Conservation (phyloP, 306 rosid genomes). For the Glycine latifolia region DNA sequence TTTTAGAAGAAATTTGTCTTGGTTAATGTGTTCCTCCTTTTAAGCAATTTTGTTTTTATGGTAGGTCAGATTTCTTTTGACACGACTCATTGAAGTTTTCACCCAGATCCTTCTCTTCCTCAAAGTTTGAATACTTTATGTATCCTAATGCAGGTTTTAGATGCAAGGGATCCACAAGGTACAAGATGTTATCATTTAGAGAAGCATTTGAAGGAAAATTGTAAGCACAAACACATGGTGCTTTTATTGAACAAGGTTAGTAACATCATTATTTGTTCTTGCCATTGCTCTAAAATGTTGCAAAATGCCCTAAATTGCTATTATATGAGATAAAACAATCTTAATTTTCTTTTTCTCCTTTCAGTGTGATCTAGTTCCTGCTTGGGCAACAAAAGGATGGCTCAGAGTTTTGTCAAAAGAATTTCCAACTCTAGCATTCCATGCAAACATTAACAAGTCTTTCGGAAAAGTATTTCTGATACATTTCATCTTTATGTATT, state of each 20-base stretch:
- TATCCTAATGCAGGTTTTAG: slow-evolving; percentile 74
- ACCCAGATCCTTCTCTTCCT: neutral
- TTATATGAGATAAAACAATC: neutral
- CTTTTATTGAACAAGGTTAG: slow-evolving; percentile 87
- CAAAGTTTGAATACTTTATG: slow-evolving; percentile 34
- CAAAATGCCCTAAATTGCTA: neutral
- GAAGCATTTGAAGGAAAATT: slow-evolving; percentile 91
- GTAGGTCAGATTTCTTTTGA: slow-evolving; percentile 21
- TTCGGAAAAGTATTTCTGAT: slow-evolving; percentile 83
- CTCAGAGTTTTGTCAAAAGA: slow-evolving; percentile 84
- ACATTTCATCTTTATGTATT: slow-evolving; percentile 7
- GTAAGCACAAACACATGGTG: slow-evolving; percentile 89
- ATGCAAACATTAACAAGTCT: slow-evolving; percentile 91
- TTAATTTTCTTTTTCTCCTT: slow-evolving; percentile 20
- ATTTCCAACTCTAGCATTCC: slow-evolving; percentile 94
- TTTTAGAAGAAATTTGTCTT: neutral
- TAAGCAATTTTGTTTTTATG: neutral
- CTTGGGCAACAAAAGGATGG: slow-evolving; percentile 97
- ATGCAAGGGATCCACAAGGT: slow-evolving; percentile 96
- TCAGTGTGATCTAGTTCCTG: slow-evolving; percentile 91
- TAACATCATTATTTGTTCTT: neutral
- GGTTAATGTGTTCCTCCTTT: neutral
- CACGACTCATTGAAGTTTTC: neutral
- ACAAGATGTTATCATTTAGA: slow-evolving; percentile 95
- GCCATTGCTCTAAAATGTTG: neutral